phyloP scores from a whole-genome alignment of 192 early-diverging fungal genomes.

The Gryganskiella cystojenkinii region DNA sequence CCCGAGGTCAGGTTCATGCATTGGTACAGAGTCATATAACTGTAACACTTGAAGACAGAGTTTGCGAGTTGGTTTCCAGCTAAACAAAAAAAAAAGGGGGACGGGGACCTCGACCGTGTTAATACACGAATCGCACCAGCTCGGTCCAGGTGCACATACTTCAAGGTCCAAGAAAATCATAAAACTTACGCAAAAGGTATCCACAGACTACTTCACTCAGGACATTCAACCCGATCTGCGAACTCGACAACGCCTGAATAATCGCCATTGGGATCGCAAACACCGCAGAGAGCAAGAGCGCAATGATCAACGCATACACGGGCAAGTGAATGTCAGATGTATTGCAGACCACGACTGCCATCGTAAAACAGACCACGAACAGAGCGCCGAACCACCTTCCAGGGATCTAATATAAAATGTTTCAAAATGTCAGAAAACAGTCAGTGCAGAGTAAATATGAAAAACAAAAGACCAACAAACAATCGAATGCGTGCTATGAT shows the following conservation, averaged over 20 bases:
- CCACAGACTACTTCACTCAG: constrained; percentile 71
- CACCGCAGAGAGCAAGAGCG: constrained; percentile 53
- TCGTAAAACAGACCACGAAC: constrained; percentile 52
- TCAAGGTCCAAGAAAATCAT: no score
- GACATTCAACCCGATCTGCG: constrained; percentile 65
- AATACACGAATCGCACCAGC: no score
- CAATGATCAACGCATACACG: constrained; percentile 58
- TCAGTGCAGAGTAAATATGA: constrained; percentile 58
- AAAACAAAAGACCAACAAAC: constrained; percentile 14
- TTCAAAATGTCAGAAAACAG: no score
- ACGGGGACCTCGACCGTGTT: no score
- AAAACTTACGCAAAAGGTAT: constrained; percentile 41
- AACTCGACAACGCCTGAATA: constrained; percentile 65
- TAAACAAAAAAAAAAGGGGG: no score
- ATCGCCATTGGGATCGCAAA: constrained; percentile 65
- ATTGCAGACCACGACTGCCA: constrained; percentile 50
- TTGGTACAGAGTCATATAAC: constrained; percentile 76
- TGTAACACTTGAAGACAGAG: constrained; percentile 71
- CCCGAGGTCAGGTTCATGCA: constrained; percentile 76
- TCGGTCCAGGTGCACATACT: no score
- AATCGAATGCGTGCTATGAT: background rate
- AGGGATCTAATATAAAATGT: constrained; percentile 64
- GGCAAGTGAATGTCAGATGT: constrained; percentile 52
- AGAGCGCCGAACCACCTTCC: constrained; percentile 62
- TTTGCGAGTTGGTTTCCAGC: constrained; percentile 66